phyloP scores from a whole-genome alignment of 1,284 basidiomycete species.

The Rhodotorula sp. region DNA sequence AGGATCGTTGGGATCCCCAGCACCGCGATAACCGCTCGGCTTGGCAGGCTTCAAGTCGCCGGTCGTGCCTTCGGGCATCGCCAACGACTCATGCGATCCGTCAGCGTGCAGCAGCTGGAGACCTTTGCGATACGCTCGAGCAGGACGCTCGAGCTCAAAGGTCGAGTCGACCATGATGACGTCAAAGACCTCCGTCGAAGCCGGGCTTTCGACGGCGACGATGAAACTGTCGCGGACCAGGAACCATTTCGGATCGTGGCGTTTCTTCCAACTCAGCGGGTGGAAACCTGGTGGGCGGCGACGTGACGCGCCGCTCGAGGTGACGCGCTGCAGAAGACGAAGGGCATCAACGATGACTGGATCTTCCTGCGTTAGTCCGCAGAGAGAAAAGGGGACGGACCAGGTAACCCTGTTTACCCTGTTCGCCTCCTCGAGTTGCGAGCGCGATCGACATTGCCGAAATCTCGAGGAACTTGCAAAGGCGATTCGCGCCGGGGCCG shows the following conservation, averaged over 20 bases:
- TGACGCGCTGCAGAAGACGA: constrained; percentile 50
- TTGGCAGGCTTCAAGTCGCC: constrained; percentile 46
- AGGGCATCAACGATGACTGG: neutral
- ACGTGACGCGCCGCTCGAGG: constrained; percentile 52
- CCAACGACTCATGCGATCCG: constrained; percentile 42
- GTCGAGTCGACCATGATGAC: constrained; percentile 90
- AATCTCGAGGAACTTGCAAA: constrained; percentile 93
- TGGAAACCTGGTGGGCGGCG: constrained; percentile 49
- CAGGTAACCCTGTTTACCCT: constrained; percentile 87
- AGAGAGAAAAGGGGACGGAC: constrained; percentile 5
- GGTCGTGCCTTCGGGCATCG: constrained; percentile 34
- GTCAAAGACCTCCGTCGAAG: constrained; percentile 79
- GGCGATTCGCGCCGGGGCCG: constrained; percentile 85
- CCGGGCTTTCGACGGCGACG: constrained; percentile 80
- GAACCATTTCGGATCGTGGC: constrained; percentile 82
- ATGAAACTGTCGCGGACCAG: constrained; percentile 90
- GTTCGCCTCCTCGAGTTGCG: constrained; percentile 71
- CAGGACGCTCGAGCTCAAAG: constrained; percentile 71
- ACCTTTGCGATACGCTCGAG: constrained; percentile 60
- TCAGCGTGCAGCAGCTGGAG: constrained; percentile 58
- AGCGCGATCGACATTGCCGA: constrained; percentile 82
- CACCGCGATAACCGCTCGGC: constrained; percentile 29
- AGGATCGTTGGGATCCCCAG: constrained; percentile 44
- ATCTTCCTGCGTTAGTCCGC: too few species aligned
- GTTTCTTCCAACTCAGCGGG: constrained; percentile 63